phyloP scores from a whole-genome alignment of 441 rosid species.

The Theobroma grandiflorum region DNA sequence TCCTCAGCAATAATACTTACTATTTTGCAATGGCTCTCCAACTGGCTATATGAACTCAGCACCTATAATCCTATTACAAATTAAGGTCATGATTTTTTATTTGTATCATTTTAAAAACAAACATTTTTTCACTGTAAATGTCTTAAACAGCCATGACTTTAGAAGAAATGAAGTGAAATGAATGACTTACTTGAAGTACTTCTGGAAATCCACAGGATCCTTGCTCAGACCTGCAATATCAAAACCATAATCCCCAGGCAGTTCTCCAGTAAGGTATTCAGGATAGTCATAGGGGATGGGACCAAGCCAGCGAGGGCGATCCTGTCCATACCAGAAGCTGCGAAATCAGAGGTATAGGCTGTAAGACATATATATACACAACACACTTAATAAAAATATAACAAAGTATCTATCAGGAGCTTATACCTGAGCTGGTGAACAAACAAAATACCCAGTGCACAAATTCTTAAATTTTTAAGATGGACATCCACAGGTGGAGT shows the following conservation, averaged over 20 bases:
- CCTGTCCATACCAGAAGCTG: conserved; percentile 91
- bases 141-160: conserved; percentile 14
- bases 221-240: conserved; percentile 82
- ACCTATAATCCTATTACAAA: not conserved
- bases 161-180: conserved; percentile 18
- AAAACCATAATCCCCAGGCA: conserved; percentile 95
- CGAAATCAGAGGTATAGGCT: conserved; percentile 31
- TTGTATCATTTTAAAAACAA: not conserved
- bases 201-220: conserved; percentile 65
- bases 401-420: not conserved
- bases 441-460: not conserved
- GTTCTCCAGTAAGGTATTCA: conserved; percentile 71
- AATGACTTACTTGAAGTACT: conserved; percentile 71
- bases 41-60: conserved; percentile 13
- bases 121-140: not conserved
- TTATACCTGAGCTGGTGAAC: not conserved
- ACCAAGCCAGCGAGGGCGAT: conserved; percentile 95
- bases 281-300: conserved; percentile 85
- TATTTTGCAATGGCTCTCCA: conserved; percentile 2
- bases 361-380: not conserved
- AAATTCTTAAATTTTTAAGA: no score
- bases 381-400: not conserved
- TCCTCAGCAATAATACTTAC: not conserved
- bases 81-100: not conserved
- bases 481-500: no score